Evolutionary conservation across 352 stramenopile species (phyloP), one percentile per base, ranked within the genome.

Genomic region (Poterioochromonas sp.): DNA sequence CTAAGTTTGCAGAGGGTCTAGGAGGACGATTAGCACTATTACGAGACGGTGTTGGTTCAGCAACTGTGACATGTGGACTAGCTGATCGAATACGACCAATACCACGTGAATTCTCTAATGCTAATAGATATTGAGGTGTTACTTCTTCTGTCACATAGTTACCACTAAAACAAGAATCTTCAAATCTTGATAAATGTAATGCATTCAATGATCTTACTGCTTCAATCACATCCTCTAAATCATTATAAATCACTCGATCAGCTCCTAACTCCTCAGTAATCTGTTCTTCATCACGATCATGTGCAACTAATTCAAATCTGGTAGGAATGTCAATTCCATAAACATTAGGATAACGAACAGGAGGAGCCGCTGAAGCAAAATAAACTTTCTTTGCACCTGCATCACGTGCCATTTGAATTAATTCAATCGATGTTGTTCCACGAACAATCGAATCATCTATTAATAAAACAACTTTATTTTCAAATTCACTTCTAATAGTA

Each of bases 301-400:
- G 95, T 5, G 96, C 95, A 81, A 99, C 95, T 34, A 99, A 87
- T 84, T 99, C 96, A 65, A 95, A 89, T 43, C 88, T 87, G 62
- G 95, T 98, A 11, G 95, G 95, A 88, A 99, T 99, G 83, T 99
- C 95, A 83, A 99, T 99, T 53, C 96, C 96, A 85, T 99, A 99
- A 40, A 99, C 96, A 83, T 99, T 99, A n/a, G 94, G 93, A 85
- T 98, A 94, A 44, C 94, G 90, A 83, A 99, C 97, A 60, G 95
- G 92, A 39, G 96, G 96, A 22, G 95, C 94, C 5, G 95, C 94
- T 68, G 91, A 97, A 32, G 90, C 94, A 79, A 99, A 97, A 86
- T 97, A 99, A 41, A 96, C 90, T 78, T 93, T 95, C 73, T 92
- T 94, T 5, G 96, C 96, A 35, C 96, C 96, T 37, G 96, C 97